These are phyloP conservation scores for Pulveroboletus frians DNA, from an alignment of 768 basidiomycete species.

Conservation along the genomic window DNA sequence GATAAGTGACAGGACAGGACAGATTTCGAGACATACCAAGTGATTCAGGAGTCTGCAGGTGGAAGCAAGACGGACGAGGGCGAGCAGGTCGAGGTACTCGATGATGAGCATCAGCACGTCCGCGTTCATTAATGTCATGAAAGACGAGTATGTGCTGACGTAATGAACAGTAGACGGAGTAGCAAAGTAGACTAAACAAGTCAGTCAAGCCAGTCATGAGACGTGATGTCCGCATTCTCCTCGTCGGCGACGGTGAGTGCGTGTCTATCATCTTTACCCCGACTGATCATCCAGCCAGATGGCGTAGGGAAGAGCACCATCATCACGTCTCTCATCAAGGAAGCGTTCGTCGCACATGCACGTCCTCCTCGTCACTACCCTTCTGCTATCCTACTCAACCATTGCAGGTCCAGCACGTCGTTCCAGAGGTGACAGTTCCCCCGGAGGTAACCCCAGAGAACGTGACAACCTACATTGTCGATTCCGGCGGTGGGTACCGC, in stretches of 20 bases:
- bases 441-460: slow-evolving; percentile 97
- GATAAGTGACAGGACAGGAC: not conserved
- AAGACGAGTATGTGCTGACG: slow-evolving; percentile 11
- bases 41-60: slow-evolving; percentile 28
- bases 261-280: slow-evolving; percentile 1
- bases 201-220: slow-evolving; percentile 48
- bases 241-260: slow-evolving; percentile 85
- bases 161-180: slow-evolving; percentile 5
- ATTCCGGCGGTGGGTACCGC: slow-evolving; percentile 77
- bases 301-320: slow-evolving; percentile 98
- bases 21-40: slow-evolving; percentile 34
- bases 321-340: slow-evolving; percentile 94
- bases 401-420: slow-evolving; percentile 82
- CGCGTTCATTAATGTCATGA: slow-evolving; percentile 29
- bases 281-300: slow-evolving; percentile 46
- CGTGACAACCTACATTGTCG: slow-evolving; percentile 96
- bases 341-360: slow-evolving; percentile 88
- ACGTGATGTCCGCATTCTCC: slow-evolving; percentile 88
- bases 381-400: slow-evolving; percentile 2
- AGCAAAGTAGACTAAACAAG: slow-evolving; percentile 5
- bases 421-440: slow-evolving; percentile 97
- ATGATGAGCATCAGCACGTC: slow-evolving; percentile 56
- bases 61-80: slow-evolving; percentile 33
- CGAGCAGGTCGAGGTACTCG: slow-evolving; percentile 38
- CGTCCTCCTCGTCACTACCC: slow-evolving; percentile 16